Base-by-base conservation (phyloP, 768 basidiomycete genomes). In the Panellus pusillus region DNA sequence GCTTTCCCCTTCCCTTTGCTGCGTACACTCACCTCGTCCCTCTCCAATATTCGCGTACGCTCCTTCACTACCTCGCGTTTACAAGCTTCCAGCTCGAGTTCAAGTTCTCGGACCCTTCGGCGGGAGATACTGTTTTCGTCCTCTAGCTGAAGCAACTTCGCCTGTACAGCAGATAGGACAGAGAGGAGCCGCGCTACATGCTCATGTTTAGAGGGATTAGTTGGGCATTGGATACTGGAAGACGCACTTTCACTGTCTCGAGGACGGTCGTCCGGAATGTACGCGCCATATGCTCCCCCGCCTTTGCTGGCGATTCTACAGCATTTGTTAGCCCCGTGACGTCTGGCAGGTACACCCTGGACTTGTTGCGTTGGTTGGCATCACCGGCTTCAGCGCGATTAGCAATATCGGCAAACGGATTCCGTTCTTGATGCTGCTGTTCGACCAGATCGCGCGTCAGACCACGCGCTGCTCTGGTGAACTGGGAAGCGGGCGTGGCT, bases 311-410 rank as follows among this genome's bases (percentile, higher is more conserved):
- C 4, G 87, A 87, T 47, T 82, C 81, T 13, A 92, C 83, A 0
- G 87, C 91, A 40, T 77, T 85, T 0, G 89, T 93, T 9, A 93
- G 67, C 0, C 91, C 92, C 8, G 92, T 94, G 4, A 94, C 83
- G 61, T 93, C 92, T 1, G 91, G 91, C 2, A 92, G 71, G 45
- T 85, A 79, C 17, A 91, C 65, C 13, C 55, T 54, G 8, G 54
- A 56, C 31, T 75, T 76, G 27, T 70, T 45, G 63, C 42, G 49
- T 50, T 18, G 49, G 49, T 50, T 60, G 61, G 63, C 61, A 54
- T 63, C 63, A 32, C 62, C 44, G 40, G 24, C 53, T 31, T 61
- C 63, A 32, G 59, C 60, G 38, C 66, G 67, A 32, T 72, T 72
- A 0, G 47, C 57, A 24, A 63, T 61, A 18, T 76, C 74, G 40